Evolutionary conservation across 2,329 filamentous ascomycete genomes (phyloP).

Genomic region (Botrytis tulipae): DNA sequence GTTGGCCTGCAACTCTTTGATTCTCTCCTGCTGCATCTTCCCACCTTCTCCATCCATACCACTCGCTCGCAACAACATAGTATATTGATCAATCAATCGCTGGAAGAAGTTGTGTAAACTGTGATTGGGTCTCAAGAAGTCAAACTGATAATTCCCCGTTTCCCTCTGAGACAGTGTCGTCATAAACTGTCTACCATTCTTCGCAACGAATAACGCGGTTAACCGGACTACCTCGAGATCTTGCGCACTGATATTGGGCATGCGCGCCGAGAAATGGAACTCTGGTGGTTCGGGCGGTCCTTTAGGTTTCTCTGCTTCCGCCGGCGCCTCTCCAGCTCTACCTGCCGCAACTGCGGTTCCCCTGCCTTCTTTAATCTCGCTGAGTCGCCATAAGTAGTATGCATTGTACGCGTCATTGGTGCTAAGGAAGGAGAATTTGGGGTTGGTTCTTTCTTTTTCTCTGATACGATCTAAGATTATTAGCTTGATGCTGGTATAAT

Average conservation of each 20-base stretch:
- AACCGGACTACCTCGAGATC: conserved; percentile 74
- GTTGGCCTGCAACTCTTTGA: conserved; percentile 71
- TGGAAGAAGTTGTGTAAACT: conserved; percentile 96
- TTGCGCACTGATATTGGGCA: conserved; percentile 95
- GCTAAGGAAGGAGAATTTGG: conserved; percentile 89
- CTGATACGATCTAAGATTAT: conserved; percentile 67
- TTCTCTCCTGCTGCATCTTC: conserved; percentile 68
- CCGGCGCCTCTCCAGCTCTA: conserved; percentile 61
- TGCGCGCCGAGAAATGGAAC: conserved; percentile 91
- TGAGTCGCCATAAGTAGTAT: conserved; percentile 88
- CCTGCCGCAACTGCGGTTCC: conserved; percentile 78
- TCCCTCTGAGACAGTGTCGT: conserved; percentile 86
- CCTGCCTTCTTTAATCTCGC: conserved; percentile 80
- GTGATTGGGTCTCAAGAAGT: conserved; percentile 93
- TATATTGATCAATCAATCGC: conserved; percentile 89
- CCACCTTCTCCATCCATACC: conserved; percentile 61
- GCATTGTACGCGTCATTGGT: conserved; percentile 78
- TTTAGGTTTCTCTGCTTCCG: conserved; percentile 64
- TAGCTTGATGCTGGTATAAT: conserved; percentile 20
- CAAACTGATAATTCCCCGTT: conserved; percentile 88
- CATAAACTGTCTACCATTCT: conserved; percentile 89
- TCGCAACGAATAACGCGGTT: conserved; percentile 88
- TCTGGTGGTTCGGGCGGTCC: conserved; percentile 82
- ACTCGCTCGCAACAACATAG: conserved; percentile 67
- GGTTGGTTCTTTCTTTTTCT: conserved; percentile 77